A percentile compares a stretch with the other conserved stretches of the same genome.
These are phyloP conservation scores for Trichocladium antarcticum DNA, from an alignment of 495 filamentous ascomycete species.

Conservation along the genomic window DNA sequence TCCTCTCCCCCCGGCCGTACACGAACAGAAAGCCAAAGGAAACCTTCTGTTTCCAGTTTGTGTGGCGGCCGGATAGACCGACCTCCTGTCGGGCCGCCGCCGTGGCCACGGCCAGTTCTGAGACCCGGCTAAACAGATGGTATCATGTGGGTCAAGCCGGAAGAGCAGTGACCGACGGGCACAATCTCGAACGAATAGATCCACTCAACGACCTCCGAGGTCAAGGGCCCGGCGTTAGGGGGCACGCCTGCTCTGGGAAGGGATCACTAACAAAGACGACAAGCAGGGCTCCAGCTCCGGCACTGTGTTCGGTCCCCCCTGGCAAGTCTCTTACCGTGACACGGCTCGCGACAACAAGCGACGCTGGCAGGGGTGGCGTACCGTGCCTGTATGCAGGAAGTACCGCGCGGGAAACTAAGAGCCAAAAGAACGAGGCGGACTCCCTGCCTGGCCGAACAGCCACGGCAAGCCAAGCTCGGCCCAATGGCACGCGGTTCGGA, in stretches of 20 bases:
- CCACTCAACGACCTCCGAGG: constrained; percentile 11
- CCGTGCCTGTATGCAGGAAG: neutral
- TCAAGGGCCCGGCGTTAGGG: constrained; percentile 1
- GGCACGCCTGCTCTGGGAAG: constrained; percentile 6
- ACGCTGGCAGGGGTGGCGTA: neutral
- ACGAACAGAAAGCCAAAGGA: constrained; percentile 11
- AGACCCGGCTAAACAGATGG: constrained; percentile 17
- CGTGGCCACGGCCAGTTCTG: constrained; percentile 18
- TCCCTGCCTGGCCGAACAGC: neutral
- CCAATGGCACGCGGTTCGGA: constrained; percentile 12
- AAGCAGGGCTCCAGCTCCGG: neutral
- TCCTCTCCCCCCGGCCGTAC: neutral
- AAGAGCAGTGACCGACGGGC: constrained; percentile 17
- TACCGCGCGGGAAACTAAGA: neutral
- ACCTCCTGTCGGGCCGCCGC: constrained; percentile 6
- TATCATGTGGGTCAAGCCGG: constrained; percentile 26
- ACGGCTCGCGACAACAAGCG: neutral
- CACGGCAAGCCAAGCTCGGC: constrained; percentile 9
- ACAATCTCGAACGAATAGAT: constrained; percentile 20
- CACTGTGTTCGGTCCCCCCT: neutral
- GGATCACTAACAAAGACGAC: constrained; percentile 1
- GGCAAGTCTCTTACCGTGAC: neutral
- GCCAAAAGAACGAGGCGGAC: neutral
- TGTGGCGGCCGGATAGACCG: constrained; percentile 8
- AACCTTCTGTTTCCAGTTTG: constrained; percentile 15